Evolutionary conservation across 495 filamentous ascomycete genomes (phyloP).

Genomic region (Trichoderma gamsii): DNA sequence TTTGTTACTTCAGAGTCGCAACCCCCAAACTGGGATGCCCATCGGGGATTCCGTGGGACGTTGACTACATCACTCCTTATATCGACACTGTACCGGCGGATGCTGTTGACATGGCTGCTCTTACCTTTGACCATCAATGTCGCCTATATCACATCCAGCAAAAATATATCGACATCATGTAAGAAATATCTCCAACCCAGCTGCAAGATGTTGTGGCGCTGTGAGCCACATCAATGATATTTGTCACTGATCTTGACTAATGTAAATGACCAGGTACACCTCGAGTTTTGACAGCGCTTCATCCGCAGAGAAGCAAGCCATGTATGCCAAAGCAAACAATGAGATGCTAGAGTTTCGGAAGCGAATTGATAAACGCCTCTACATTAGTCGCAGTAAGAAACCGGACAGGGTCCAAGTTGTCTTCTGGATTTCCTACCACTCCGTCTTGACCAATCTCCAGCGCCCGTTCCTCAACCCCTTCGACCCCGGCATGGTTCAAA

Average conservation of each 20-base stretch:
- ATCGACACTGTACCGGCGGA: not conserved
- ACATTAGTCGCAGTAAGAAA: not conserved
- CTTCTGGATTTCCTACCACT: conserved; percentile 15
- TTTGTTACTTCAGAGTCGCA: not conserved
- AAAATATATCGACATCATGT: conserved; percentile 5
- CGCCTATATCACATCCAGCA: not conserved
- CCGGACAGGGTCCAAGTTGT: conserved; percentile 6
- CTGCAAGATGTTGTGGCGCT: no score
- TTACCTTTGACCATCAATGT: conserved; percentile 14
- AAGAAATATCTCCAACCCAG: not conserved
- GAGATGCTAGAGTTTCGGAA: not conserved
- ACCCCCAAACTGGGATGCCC: conserved; percentile 9
- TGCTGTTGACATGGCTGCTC: not conserved
- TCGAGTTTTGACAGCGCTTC: not conserved
- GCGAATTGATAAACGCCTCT: conserved; percentile 1
- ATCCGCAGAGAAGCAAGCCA: conserved; percentile 4
- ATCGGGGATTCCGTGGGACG: not conserved
- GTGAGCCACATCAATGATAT: no score
- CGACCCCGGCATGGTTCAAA: not conserved
- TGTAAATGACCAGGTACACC: not conserved
- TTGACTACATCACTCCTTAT: conserved; percentile 3
- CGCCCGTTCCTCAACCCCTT: conserved; percentile 6
- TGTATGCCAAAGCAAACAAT: not conserved
- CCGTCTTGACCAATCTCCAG: conserved; percentile 4
- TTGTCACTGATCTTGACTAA: not conserved